Evolutionary conservation across 2,329 filamentous ascomycete genomes (phyloP).

Genomic region (Fusarium tanahbumbuense): DNA sequence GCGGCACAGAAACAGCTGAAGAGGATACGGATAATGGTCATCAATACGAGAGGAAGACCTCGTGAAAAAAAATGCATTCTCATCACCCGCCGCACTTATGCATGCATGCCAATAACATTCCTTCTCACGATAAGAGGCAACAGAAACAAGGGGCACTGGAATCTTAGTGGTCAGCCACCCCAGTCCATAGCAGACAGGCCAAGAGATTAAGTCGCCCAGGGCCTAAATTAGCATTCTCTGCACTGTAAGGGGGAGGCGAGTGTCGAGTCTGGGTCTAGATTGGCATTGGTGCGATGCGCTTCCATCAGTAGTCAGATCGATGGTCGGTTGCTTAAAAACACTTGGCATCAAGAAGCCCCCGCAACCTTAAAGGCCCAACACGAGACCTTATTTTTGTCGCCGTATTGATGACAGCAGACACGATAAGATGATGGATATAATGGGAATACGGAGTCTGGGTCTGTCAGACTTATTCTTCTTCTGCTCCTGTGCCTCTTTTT

Average conservation of each 20-base stretch:
- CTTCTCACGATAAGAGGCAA: background rate
- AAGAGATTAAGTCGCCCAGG: conserved; percentile 19
- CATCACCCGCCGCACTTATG: background rate
- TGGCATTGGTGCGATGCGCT: conserved; percentile 5
- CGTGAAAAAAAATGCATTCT: background rate
- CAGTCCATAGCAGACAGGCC: background rate
- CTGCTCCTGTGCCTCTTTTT: background rate
- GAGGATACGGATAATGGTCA: background rate
- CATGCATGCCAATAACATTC: background rate
- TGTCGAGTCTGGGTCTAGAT: background rate
- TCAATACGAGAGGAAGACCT: background rate
- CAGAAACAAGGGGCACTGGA: background rate
- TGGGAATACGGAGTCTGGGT: background rate
- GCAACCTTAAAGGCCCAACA: conserved; percentile 18
- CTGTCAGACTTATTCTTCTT: background rate
- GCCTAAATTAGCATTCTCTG: background rate
- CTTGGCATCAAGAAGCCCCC: conserved; percentile 17
- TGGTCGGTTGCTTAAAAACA: background rate
- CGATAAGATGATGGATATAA: background rate
- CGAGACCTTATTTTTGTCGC: background rate
- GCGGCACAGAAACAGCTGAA: background rate
- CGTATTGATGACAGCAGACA: background rate
- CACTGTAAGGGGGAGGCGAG: conserved; percentile 19
- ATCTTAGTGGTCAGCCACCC: background rate
- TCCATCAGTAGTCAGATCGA: background rate